A percentile compares a stretch with the other conserved stretches of the same genome.
phyloP scores from a whole-genome alignment of 2,329 filamentous ascomycete species.

The Byssochlamys sp. region DNA sequence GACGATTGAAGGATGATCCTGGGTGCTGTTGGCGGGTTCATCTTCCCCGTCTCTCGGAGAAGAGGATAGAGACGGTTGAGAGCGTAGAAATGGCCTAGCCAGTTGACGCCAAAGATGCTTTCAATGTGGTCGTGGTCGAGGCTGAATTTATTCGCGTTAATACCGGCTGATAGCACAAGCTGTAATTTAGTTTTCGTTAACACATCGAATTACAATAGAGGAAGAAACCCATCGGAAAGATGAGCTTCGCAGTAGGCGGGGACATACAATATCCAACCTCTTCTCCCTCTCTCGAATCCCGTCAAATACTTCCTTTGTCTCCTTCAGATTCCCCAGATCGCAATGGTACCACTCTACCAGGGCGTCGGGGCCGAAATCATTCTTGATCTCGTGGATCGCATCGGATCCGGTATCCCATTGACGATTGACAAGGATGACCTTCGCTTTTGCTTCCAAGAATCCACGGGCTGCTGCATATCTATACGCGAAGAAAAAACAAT shows the following conservation, averaged over 20 bases:
- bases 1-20: conserved; percentile 33
- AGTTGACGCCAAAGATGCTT: conserved; percentile 36
- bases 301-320: conserved; percentile 32
- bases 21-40: conserved; percentile 22
- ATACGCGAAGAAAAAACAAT: background rate
- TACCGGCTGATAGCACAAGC: conserved; percentile 36
- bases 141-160: conserved; percentile 35
- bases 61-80: conserved; percentile 34
- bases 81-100: conserved; percentile 35
- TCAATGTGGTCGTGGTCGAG: conserved; percentile 26
- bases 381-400: conserved; percentile 26
- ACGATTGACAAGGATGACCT: conserved; percentile 29
- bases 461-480: conserved; percentile 27
- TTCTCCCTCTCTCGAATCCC: conserved; percentile 25
- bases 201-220: background rate
- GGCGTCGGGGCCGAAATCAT: conserved; percentile 16
- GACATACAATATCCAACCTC: conserved; percentile 29
- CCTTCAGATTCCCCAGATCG: conserved; percentile 31
- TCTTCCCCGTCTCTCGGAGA: conserved; percentile 29
- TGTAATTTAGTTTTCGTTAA: conserved; percentile 3
- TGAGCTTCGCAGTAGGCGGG: background rate
- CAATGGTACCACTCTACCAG: conserved; percentile 35
- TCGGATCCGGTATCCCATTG: conserved; percentile 32
- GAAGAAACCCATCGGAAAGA: background rate
- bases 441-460: conserved; percentile 25